phyloP scores from a whole-genome alignment of 1,284 basidiomycete genomes.

The Inonotus hispidus region DNA sequence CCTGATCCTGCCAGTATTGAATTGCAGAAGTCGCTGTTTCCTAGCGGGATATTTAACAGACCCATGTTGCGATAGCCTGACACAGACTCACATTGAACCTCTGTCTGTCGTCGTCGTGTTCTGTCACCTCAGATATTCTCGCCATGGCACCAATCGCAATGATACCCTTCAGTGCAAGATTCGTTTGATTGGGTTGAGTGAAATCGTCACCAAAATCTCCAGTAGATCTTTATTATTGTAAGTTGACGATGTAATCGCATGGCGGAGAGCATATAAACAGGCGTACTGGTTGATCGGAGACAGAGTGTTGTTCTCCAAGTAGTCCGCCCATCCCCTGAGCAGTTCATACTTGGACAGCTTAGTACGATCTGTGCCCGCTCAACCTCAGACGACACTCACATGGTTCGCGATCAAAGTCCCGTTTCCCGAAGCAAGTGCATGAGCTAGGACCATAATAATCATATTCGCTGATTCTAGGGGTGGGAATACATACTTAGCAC shows the following conservation, averaged over 20 bases:
- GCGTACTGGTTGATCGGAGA: slow-evolving; percentile 29
- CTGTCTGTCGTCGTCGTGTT: slow-evolving; percentile 23
- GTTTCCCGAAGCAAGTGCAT: slow-evolving; percentile 5
- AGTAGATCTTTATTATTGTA: neutral
- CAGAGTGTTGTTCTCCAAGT: slow-evolving; percentile 32
- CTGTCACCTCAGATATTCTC: slow-evolving; percentile 37
- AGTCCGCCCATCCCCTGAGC: slow-evolving; percentile 37
- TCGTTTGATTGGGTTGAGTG: slow-evolving; percentile 58
- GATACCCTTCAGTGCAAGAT: slow-evolving; percentile 74
- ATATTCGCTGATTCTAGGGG: slow-evolving; percentile 16
- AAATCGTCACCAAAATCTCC: slow-evolving; percentile 24
- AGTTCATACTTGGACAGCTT: slow-evolving; percentile 34
- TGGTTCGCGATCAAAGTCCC: neutral
- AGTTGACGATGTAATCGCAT: no score
- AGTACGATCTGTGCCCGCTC: slow-evolving; percentile 22
- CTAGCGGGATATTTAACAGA: neutral
- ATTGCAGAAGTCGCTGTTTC: slow-evolving; percentile 6
- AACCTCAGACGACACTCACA: neutral
- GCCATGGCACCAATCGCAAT: slow-evolving; percentile 66
- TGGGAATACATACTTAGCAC: no score
- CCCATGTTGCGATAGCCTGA: neutral
- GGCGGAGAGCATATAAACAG: neutral
- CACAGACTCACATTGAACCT: slow-evolving; percentile 21
- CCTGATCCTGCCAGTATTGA: slow-evolving; percentile 15
- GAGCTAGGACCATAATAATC: slow-evolving; percentile 11